Base-by-base conservation (phyloP, 768 basidiomycete species). In the Rhodotorula toruloides region DNA sequence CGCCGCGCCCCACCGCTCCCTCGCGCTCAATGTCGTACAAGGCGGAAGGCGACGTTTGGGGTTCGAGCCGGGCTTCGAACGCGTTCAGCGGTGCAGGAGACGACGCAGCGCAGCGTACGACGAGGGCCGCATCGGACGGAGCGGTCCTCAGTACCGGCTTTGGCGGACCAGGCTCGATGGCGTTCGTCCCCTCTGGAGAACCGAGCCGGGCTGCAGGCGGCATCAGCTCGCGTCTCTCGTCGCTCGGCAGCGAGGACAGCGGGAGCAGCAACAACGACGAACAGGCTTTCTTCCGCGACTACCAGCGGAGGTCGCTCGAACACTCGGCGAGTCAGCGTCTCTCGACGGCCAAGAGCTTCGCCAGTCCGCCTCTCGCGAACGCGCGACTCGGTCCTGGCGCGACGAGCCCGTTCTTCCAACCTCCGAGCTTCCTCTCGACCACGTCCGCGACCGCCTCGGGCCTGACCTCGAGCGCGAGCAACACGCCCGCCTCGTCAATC, bases 231-330 rank as follows among this genome's bases (percentile, higher is more conserved):
- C 27, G 59, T 31, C 59, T 61, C 34, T 60, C 63, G 44, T 39
- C 36, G 22, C 53, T 54, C 16, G 53, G 53, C 36, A 61, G 61
- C 49, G 39, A 49, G n/a, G 50, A 55, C 31, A 50, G 60, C 44
- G 53, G 63, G 46, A 52, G 54, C 58, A 60, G 61, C 36, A 42
- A 54, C 43, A 32, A 43, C 25, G 63, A 63, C 29, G 64, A 70
- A 36, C 68, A 66, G 53, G 68, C 68, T 0, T 48, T 70, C 44
- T 70, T 63, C 53, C 49, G 68, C 47, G 68, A 70, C 39, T 64
- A 70, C 58, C 63, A 70, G 48, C 55, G 64, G 25, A 39, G 64
- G 34, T 55, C 46, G 29, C 56, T 70, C 32, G 64, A 63, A 57
- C 48, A 56, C 53, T 49, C 59, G 19, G 68, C 68, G 34, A 58